phyloP scores from a whole-genome alignment of 2,329 filamentous ascomycete genomes.

The Colletotrichum falcatum region DNA sequence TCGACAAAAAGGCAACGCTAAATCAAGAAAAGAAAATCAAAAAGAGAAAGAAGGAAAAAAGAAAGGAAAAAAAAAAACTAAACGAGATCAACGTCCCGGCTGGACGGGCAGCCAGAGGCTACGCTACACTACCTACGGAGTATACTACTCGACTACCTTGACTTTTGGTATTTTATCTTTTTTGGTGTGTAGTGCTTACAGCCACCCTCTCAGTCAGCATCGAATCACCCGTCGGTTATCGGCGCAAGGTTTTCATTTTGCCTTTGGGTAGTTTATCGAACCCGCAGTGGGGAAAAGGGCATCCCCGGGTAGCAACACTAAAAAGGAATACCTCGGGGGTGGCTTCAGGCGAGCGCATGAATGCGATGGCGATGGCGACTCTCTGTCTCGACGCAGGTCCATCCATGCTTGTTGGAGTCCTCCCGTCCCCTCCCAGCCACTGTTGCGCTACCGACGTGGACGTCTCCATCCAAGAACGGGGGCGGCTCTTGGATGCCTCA shows the following conservation, averaged over 20 bases:
- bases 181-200: neutral
- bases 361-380: conserved; percentile 7
- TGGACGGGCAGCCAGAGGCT: conserved; percentile 19
- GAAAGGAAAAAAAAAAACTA: neutral
- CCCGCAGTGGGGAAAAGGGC: neutral
- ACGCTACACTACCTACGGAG: no score
- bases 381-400: conserved; percentile 6
- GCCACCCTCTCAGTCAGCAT: conserved; percentile 27
- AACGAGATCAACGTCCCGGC: conserved; percentile 22
- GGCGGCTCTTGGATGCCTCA: conserved; percentile 8
- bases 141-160: no score
- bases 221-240: conserved; percentile 8
- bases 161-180: no score
- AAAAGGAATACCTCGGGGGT: neutral
- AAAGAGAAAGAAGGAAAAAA: neutral
- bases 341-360: conserved; percentile 4
- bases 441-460: conserved; percentile 7
- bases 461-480: conserved; percentile 4
- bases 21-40: neutral
- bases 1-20: neutral
- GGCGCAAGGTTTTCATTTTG: neutral
- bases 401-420: conserved; percentile 34
- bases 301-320: neutral
- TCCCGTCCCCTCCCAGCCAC: neutral
- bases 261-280: neutral